phyloP scores from a whole-genome alignment of 2,329 filamentous ascomycete species.

The Ascochyta fabae region DNA sequence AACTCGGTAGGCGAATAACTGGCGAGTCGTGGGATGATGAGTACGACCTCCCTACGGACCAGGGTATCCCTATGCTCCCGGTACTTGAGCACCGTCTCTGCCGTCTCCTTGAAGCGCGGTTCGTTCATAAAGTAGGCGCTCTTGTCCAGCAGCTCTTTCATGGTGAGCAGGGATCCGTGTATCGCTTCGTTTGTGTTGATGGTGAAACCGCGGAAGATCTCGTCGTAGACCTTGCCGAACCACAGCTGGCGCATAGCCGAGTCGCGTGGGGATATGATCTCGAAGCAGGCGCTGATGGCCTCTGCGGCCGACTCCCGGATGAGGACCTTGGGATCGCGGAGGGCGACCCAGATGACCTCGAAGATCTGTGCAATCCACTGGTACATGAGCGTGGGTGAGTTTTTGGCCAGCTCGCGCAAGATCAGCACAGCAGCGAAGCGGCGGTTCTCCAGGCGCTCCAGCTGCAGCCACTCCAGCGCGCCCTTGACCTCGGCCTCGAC shows the following conservation, averaged over 20 bases:
- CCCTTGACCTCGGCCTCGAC: slow-evolving; percentile 98
- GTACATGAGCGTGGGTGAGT: slow-evolving; percentile 94
- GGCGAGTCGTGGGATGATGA: slow-evolving; percentile 89
- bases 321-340: slow-evolving; percentile 86
- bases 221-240: slow-evolving; percentile 90
- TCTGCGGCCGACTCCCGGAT: slow-evolving; percentile 93
- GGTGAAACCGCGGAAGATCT: slow-evolving; percentile 79
- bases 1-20: slow-evolving; percentile 93
- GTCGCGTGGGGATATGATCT: slow-evolving; percentile 93
- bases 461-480: slow-evolving; percentile 94
- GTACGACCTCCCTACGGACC: slow-evolving; percentile 87
- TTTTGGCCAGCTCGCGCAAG: slow-evolving; percentile 86
- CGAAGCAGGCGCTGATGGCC: slow-evolving; percentile 92
- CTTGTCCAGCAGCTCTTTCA: slow-evolving; percentile 91
- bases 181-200: slow-evolving; percentile 82
- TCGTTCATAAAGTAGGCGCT: slow-evolving; percentile 99
- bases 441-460: slow-evolving; percentile 89
- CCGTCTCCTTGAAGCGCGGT: slow-evolving; percentile 82
- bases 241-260: slow-evolving; percentile 83
- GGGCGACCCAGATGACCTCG: slow-evolving; percentile 93
- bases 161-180: slow-evolving; percentile 90
- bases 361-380: slow-evolving; percentile 94
- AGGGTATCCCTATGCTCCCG: slow-evolving; percentile 91
- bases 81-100: slow-evolving; percentile 89
- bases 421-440: slow-evolving; percentile 93